Conservation (phyloP, 306 rosid genomes). For the Coriaria nepalensis region DNA sequence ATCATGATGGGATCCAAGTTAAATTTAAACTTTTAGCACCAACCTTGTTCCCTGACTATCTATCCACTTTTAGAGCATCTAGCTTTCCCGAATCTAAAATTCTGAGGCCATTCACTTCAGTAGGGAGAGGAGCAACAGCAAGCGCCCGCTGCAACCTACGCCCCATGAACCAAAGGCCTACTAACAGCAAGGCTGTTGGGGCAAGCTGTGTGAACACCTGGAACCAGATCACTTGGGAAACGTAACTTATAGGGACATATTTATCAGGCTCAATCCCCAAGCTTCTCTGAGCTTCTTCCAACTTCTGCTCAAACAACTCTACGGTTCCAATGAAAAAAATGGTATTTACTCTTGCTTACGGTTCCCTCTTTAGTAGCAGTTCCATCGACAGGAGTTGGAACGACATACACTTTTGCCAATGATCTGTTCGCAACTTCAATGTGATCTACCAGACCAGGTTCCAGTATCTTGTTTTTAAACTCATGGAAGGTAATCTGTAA, state of each 20-base stretch:
- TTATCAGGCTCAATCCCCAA: constrained; percentile 68
- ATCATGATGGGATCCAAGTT: neutral
- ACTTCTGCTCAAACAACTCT: constrained; percentile 87
- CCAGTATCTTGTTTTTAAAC: constrained; percentile 79
- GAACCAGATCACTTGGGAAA: constrained; percentile 60
- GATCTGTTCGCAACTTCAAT: constrained; percentile 74
- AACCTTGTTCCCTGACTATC: too few relatives aligned
- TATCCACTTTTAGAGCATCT: too few relatives aligned
- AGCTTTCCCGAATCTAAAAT: constrained; percentile 73
- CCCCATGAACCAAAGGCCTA: constrained; percentile 49
- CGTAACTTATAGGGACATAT: constrained; percentile 70
- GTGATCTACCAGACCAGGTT: constrained; percentile 81
- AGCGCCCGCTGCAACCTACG: constrained; percentile 71
- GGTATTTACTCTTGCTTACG: constrained; percentile 57
- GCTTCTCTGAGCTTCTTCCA: constrained; percentile 82
- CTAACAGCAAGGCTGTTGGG: constrained; percentile 55
- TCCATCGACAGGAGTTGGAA: constrained; percentile 38
- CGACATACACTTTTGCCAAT: constrained; percentile 67
- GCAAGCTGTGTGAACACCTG: constrained; percentile 63
- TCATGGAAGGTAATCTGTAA: constrained; percentile 95
- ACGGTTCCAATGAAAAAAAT: constrained; percentile 76
- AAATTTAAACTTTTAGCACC: too few relatives aligned
- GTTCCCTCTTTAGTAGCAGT: constrained; percentile 24
- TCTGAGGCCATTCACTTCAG: constrained; percentile 61
- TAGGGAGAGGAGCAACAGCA: constrained; percentile 39